Conservation (phyloP, 2,329 filamentous ascomycete species). For the Venturia aucupariae region DNA sequence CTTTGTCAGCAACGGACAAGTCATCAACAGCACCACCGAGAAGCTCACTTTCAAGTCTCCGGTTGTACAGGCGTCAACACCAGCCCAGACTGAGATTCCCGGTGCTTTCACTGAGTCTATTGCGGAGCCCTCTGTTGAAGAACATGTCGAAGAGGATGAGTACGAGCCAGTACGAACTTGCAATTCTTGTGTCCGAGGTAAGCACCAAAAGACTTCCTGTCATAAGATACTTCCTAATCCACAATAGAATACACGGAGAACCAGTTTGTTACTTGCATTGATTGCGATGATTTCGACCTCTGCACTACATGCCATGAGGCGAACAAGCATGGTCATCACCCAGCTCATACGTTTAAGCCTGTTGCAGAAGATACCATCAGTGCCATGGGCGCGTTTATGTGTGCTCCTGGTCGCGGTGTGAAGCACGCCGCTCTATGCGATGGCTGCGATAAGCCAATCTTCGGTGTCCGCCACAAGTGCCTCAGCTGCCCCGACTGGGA, state of each 20-base stretch:
- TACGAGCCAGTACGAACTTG: constrained; percentile 53
- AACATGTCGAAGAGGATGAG: constrained; percentile 19
- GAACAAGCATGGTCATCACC: constrained; percentile 81
- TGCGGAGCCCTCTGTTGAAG: constrained; percentile 29
- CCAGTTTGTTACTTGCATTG: constrained; percentile 74
- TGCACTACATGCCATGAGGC: constrained; percentile 72
- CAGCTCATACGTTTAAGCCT: constrained; percentile 69
- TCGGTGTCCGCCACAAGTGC: constrained; percentile 91
- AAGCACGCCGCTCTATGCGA: constrained; percentile 88
- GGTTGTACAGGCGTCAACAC: constrained; percentile 14
- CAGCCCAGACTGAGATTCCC: constrained; percentile 30
- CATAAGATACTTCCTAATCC: not conserved
- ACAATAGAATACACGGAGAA: constrained; percentile 58
- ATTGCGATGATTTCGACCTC: constrained; percentile 85
- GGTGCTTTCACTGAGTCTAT: constrained; percentile 35
- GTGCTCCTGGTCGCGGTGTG: constrained; percentile 70
- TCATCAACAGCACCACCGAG: constrained; percentile 80
- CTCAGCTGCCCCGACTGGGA: constrained; percentile 96
- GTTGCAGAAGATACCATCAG: constrained; percentile 58
- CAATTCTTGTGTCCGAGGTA: constrained; percentile 59
- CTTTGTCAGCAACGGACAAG: constrained; percentile 64
- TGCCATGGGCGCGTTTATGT: constrained; percentile 53
- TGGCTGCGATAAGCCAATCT: constrained; percentile 80
- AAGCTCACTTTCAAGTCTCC: constrained; percentile 49
- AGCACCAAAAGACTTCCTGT: constrained; percentile 16